Evolutionary conservation across 1,284 basidiomycete genomes (phyloP).

Genomic region (Inonotus hispidus): DNA sequence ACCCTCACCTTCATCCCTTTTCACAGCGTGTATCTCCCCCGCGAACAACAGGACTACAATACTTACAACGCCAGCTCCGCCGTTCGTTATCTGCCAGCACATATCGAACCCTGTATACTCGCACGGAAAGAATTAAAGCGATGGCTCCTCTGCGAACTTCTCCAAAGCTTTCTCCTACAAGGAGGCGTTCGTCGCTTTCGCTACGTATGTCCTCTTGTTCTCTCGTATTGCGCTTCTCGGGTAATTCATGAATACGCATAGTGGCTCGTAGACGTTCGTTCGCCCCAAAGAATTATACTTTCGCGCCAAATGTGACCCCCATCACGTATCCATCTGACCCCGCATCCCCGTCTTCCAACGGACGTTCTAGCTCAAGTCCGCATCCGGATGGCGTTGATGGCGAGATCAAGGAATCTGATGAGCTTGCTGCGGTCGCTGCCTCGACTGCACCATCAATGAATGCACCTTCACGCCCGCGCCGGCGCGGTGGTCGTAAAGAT

Average conservation of each 20-base stretch:
- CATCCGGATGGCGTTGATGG: conserved; percentile 1
- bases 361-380: conserved; percentile 1
- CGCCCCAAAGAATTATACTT: conserved; percentile 47
- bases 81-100: neutral
- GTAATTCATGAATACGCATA: neutral
- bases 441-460: neutral
- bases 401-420: neutral
- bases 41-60: neutral
- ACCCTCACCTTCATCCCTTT: neutral
- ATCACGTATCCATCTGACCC: conserved; percentile 39
- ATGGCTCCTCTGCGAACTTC: conserved; percentile 13
- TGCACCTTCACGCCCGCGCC: conserved; percentile 6
- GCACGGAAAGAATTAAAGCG: neutral
- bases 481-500: conserved; percentile 15
- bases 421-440: conserved; percentile 1
- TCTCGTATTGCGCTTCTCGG: neutral
- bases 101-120: neutral
- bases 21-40: neutral
- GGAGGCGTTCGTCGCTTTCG: conserved; percentile 40
- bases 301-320: conserved; percentile 69
- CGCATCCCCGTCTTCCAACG: conserved; percentile 8
- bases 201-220: conserved; percentile 30
- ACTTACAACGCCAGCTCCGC: neutral
- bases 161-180: conserved; percentile 11
- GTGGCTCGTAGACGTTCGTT: conserved; percentile 18